phyloP scores from a whole-genome alignment of 495 filamentous ascomycete genomes.

The Penicillium robsamsonii region DNA sequence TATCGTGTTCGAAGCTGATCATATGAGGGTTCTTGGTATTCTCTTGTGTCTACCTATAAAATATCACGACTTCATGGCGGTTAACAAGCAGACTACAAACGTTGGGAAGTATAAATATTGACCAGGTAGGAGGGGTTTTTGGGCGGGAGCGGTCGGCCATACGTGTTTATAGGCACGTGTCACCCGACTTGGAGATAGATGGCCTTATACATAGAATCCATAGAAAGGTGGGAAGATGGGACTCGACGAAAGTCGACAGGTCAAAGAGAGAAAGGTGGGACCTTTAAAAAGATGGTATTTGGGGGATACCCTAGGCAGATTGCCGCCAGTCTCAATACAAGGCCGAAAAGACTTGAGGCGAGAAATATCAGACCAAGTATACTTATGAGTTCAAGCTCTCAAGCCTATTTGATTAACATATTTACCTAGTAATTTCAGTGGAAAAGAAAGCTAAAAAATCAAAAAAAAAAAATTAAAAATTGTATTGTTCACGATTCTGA shows the following conservation, averaged over 20 bases:
- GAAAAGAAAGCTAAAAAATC: background rate
- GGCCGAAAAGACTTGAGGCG: background rate
- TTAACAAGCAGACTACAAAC: background rate
- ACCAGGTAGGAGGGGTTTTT: background rate
- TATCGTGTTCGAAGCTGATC: background rate
- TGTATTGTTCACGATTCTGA: background rate
- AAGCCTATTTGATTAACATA: background rate
- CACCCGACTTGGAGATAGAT: background rate
- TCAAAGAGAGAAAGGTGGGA: background rate
- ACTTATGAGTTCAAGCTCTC: background rate
- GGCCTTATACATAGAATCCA: background rate
- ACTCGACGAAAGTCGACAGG: background rate
- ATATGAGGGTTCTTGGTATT: background rate
- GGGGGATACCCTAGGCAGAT: background rate
- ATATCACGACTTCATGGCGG: background rate
- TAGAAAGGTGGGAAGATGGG: background rate
- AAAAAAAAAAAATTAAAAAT: background rate
- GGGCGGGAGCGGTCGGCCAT: slow-evolving; percentile 15
- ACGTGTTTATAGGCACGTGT: slow-evolving; percentile 5
- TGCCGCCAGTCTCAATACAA: background rate
- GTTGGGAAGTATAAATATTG: background rate
- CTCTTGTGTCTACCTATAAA: background rate
- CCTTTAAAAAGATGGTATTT: background rate
- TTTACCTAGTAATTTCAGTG: background rate
- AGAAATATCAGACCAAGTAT: background rate